Evolutionary conservation across 2,329 filamentous ascomycete genomes (phyloP), one percentile per base, ranked within the genome.

Genomic region (Venturia aucupariae): DNA sequence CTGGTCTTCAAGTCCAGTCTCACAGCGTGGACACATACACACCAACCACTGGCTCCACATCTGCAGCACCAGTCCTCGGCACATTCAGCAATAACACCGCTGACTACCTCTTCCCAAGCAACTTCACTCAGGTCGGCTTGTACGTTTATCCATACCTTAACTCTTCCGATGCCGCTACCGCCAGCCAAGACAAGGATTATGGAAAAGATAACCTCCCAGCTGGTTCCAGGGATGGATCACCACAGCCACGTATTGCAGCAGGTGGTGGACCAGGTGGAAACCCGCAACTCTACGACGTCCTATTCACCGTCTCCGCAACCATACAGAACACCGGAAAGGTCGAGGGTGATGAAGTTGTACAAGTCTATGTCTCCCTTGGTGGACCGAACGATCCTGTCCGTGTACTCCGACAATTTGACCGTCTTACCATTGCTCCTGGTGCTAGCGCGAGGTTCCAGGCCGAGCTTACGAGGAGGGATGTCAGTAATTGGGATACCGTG

Each of bases 401-500:
- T 51, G 82, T 83, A 2, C 85, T 97, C 17, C 87, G 93, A 67
- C 87, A 87, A 55, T 97, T 97, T 71, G 90, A 95, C 65, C 85
- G 90, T 59, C 75, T 96, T 65, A 81, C 80, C 61, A 86, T 97
- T 67, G 79, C 83, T 4, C 82, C 90, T 0, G 90, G 90, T n/a
- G 74, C 85, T 74, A 85, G 82, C 62, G 80, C 78, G 3, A 84
- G 81, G 1, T 95, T 94, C 79, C 80, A 75, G 0, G 86, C 84
- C 0, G 82, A 86, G 19, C 76, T 97, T 64, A 92, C 86, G 6
- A 83, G 92, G 46, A 86, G 91, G 65, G 93, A 97, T 72, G 69
- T 97, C 64, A 91, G 88, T 73, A 94, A 92, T 78, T 97, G 93
- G 92, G 90, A 96, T 69, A 79, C 84, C 0, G 80, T 72, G 1